Base-by-base conservation (phyloP, 352 stramenopile genomes). In the Phytophthora pisi region DNA sequence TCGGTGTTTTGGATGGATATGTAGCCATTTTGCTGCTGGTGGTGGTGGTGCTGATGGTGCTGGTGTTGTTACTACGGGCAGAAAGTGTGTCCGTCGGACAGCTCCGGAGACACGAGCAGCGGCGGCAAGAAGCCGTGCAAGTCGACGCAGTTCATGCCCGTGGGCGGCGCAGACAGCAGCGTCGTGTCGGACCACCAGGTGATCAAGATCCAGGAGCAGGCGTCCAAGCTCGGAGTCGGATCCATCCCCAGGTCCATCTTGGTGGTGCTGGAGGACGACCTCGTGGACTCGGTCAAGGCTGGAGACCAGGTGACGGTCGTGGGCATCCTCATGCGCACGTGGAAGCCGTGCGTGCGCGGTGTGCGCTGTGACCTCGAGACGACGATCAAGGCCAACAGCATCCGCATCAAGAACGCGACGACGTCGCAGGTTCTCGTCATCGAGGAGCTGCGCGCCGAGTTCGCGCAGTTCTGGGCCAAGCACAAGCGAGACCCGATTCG, bases 181-280 rank as follows among this genome's bases (percentile, higher is more conserved):
- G 68, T 89, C 0, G 79, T 91, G 51, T 89, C 79, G 10, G 83
- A 91, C 62, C 81, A 91, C 64, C 81, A 99, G 71, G 93, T 98
- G 72, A 97, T 98, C 60, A 98, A 98, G 73, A 93, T 99, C 47
- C 96, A 99, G 75, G 97, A 99, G 69, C 87, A 96, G 51, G 90
- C 93, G 20, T 92, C 90, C n/a, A 95, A 93, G 62, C 68, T 98
- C 11, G 83, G 79, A 26, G 84, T 98, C 30, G 96, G 96, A 1
- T 96, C 85, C 34, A 98, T 99, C 57, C 97, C 97, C 2, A 80
- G 95, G 31, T 96, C 89, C 18, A 96, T 99, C 20, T 72, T 98
- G 26, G 89, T 99, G n/a, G 93, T 99, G 63, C 74, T 99, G 16
- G 84, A 97, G 63, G 91, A 99, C 51, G 81, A 91, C 26, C 63